Evolutionary conservation across 768 basidiomycete species (phyloP).

Genomic region (Suillus clintonianus): DNA sequence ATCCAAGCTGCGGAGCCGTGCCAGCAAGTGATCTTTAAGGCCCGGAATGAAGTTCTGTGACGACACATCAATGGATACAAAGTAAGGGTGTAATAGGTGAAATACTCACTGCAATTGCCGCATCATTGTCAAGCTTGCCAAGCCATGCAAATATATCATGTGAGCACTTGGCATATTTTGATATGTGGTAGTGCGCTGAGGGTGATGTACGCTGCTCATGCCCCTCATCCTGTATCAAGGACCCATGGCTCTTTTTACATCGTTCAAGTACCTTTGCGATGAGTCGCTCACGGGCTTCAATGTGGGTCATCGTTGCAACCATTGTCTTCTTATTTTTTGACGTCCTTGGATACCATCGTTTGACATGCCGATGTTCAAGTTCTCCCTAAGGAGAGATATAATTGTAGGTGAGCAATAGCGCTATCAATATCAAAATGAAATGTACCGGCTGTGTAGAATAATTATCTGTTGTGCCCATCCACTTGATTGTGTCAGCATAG

Average conservation of each 20-base stretch:
- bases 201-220: background rate
- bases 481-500: slow-evolving; percentile 6
- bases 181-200: background rate
- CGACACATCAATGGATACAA: too few species aligned
- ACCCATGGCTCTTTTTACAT: background rate
- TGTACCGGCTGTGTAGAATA: slow-evolving; percentile 35
- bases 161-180: background rate
- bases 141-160: background rate
- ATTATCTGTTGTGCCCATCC: slow-evolving; percentile 35
- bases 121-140: background rate
- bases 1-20: background rate
- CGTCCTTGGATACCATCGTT: slow-evolving; percentile 37
- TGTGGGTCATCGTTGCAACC: slow-evolving; percentile 27
- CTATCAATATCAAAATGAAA: too few species aligned
- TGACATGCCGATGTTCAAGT: slow-evolving; percentile 36
- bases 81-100: background rate
- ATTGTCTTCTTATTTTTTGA: slow-evolving; percentile 31
- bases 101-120: slow-evolving; percentile 13
- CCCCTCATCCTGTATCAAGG: background rate
- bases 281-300: slow-evolving; percentile 15
- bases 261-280: slow-evolving; percentile 21
- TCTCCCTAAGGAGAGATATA: slow-evolving; percentile 33
- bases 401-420: too few species aligned
- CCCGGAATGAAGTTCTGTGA: slow-evolving; percentile 31
- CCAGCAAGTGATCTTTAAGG: slow-evolving; percentile 13